Evolutionary conservation across 495 filamentous ascomycete species (phyloP).

Genomic region (Penicillium desertorum): DNA sequence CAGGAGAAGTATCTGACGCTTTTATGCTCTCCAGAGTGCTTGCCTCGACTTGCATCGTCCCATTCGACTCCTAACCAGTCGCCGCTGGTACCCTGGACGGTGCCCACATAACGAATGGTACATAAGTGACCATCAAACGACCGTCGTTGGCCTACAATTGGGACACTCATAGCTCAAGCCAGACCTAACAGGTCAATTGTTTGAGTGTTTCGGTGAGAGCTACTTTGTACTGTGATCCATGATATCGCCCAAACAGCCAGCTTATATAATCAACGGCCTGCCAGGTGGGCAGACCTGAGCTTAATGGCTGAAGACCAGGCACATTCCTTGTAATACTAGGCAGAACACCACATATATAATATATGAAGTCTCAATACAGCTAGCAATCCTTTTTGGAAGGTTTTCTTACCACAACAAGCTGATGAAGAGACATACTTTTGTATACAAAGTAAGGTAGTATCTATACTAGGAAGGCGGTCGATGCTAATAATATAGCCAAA

Average conservation of each 20-base stretch:
- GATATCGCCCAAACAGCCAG: constrained; percentile 5
- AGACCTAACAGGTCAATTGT: neutral
- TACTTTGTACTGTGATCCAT: neutral
- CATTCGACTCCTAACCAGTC: constrained; percentile 96
- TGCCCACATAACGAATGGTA: constrained; percentile 82
- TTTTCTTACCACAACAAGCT: neutral
- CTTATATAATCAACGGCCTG: constrained; percentile 29
- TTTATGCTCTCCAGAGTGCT: constrained; percentile 81
- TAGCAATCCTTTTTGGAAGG: neutral
- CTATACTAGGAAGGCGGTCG: neutral
- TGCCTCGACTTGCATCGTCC: constrained; percentile 83
- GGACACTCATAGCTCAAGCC: constrained; percentile 12
- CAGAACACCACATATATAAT: neutral
- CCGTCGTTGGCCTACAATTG: constrained; percentile 56
- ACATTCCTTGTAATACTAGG: neutral
- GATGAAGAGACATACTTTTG: neutral
- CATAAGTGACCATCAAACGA: constrained; percentile 73
- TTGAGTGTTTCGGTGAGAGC: neutral
- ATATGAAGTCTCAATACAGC: neutral
- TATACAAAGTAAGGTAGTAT: neutral
- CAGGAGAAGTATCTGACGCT: constrained; percentile 83
- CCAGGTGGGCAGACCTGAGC: neutral
- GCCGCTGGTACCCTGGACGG: constrained; percentile 71
- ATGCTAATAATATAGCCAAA: neutral
- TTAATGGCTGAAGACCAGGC: neutral